Evolutionary conservation across 768 basidiomycete species (phyloP).

Genomic region (Mycena leptocephala): DNA sequence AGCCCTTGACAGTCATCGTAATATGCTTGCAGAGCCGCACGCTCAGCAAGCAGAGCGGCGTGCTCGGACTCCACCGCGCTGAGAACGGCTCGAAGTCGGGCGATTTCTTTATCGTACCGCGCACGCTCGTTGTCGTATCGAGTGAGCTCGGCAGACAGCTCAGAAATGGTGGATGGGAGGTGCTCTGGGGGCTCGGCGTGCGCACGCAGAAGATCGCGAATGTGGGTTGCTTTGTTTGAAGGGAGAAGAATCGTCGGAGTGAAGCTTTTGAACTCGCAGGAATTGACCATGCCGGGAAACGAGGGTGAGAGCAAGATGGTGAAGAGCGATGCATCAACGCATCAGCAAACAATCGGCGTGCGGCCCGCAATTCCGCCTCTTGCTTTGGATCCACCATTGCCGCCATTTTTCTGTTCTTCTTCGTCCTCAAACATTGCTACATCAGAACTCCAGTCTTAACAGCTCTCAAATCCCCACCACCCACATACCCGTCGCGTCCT

Average conservation of each 20-base stretch:
- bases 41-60: constrained; percentile 12
- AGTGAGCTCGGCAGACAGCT: constrained; percentile 24
- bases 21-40: constrained; percentile 12
- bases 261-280: constrained; percentile 22
- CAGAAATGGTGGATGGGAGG: constrained; percentile 24
- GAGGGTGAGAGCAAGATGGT: constrained; percentile 16
- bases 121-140: constrained; percentile 25
- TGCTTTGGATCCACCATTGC: too few species aligned
- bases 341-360: too few species aligned
- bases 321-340: too few species aligned
- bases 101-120: constrained; percentile 23
- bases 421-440: too few species aligned
- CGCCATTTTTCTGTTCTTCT: too few species aligned
- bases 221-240: constrained; percentile 9
- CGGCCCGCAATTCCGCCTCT: too few species aligned
- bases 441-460: too few species aligned
- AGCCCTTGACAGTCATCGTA: constrained; percentile 18
- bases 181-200: constrained; percentile 24
- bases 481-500: too few species aligned
- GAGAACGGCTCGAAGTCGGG: constrained; percentile 16
- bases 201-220: constrained; percentile 21
- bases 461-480: too few species aligned
- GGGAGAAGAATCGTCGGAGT: constrained; percentile 24
- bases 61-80: constrained; percentile 6
- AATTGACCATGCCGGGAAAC: constrained; percentile 18